Evolutionary conservation across 371 early-diverging fungal species (phyloP).

Genomic region (Parasitella parasitica): DNA sequence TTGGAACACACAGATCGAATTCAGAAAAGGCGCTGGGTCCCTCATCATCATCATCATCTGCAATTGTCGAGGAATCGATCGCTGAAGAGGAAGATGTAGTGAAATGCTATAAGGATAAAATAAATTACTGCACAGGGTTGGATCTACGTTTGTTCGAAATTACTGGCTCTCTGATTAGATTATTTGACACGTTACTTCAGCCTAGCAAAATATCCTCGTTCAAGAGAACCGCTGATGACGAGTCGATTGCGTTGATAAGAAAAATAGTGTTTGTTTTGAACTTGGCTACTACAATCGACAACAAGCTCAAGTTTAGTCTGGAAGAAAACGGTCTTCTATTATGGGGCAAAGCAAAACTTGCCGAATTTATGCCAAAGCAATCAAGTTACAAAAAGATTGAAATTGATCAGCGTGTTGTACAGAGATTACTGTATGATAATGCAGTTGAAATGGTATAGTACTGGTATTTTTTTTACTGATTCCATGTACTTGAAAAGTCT

Average conservation of each 20-base stretch:
- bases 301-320: not conserved
- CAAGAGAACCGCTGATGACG: not conserved
- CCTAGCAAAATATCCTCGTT: not conserved
- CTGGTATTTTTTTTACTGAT: not conserved
- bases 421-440: constrained; percentile 32
- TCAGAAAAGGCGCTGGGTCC: not conserved
- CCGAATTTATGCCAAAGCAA: not conserved
- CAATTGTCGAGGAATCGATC: not conserved
- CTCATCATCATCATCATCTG: not conserved
- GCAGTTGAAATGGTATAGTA: constrained; percentile 11
- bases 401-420: constrained; percentile 31
- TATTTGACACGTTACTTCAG: not conserved
- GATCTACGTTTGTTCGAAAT: not conserved
- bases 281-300: not conserved
- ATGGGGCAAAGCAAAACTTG: not conserved
- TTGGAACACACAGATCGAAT: constrained; percentile 38
- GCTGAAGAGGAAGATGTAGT: not conserved
- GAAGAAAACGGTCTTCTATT: not conserved
- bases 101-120: not conserved
- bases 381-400: not conserved
- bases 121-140: not conserved
- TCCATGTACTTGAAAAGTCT: not conserved
- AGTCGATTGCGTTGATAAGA: not conserved
- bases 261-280: not conserved
- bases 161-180: not conserved